Evolutionary conservation across 768 basidiomycete species (phyloP).

Genomic region (Macrolepiota fuliginosa): DNA sequence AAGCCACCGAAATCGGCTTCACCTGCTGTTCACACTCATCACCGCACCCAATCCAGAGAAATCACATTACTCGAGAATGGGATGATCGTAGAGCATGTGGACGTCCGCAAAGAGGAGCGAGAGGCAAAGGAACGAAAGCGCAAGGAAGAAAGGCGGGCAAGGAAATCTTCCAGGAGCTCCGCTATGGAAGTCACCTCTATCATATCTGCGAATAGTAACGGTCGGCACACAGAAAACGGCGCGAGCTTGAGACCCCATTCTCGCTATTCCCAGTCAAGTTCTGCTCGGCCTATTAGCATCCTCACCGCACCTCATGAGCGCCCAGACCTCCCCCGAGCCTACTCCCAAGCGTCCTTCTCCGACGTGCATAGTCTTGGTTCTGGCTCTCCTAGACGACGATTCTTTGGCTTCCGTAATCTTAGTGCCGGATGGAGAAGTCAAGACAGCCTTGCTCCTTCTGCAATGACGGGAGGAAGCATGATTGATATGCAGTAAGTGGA

Average conservation of each 20-base stretch:
- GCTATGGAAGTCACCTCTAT: constrained; percentile 70
- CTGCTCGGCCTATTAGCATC: constrained; percentile 58
- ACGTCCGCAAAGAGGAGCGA: constrained; percentile 75
- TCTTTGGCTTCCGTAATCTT: constrained; percentile 75
- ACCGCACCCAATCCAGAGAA: constrained; percentile 60
- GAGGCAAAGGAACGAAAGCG: constrained; percentile 70
- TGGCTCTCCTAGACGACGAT: constrained; percentile 64
- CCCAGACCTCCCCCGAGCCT: constrained; percentile 61
- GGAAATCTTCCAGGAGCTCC: constrained; percentile 74
- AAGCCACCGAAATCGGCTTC: constrained; percentile 51
- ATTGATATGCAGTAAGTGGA: constrained; percentile 85
- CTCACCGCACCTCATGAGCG: constrained; percentile 58
- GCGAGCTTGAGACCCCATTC: constrained; percentile 49
- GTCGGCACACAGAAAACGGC: constrained; percentile 55
- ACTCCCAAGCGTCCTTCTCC: constrained; percentile 79
- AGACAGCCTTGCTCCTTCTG: constrained; percentile 79
- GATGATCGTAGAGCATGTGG: constrained; percentile 85
- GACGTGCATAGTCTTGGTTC: constrained; percentile 76
- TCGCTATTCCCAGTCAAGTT: constrained; percentile 54
- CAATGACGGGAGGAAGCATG: constrained; percentile 81
- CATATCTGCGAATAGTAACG: constrained; percentile 62
- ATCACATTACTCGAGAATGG: constrained; percentile 84
- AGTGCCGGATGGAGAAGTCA: constrained; percentile 75
- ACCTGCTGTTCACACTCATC: constrained; percentile 26
- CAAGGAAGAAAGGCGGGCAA: constrained; percentile 67